Evolutionary conservation across 2,329 filamentous ascomycete species (phyloP).

Genomic region (Beauveria asiatica): DNA sequence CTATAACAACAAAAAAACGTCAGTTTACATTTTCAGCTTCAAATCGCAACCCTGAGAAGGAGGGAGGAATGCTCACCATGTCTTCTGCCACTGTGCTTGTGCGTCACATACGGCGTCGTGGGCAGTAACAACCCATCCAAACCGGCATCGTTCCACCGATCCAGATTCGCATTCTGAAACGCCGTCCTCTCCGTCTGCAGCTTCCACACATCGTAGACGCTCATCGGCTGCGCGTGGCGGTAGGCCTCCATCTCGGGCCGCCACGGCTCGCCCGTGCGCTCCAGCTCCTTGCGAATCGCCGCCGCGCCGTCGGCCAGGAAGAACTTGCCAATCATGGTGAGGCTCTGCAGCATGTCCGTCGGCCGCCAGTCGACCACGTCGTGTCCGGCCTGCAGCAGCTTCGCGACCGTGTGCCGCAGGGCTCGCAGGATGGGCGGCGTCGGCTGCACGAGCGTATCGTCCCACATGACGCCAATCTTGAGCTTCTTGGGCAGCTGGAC

Average conservation of each 20-base stretch:
- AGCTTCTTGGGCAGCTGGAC: constrained; percentile 30
- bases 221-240: constrained; percentile 27
- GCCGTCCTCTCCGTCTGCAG: constrained; percentile 36
- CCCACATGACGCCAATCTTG: constrained; percentile 53
- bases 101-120: constrained; percentile 36
- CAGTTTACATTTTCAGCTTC: constrained; percentile 9
- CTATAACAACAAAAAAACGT: constrained; percentile 19
- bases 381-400: constrained; percentile 37
- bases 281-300: constrained; percentile 30
- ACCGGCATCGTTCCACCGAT: constrained; percentile 36
- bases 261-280: constrained; percentile 34
- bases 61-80: constrained; percentile 8
- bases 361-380: constrained; percentile 45
- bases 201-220: constrained; percentile 38
- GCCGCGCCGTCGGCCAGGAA: constrained; percentile 39
- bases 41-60: constrained; percentile 17
- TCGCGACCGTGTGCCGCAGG: constrained; percentile 35
- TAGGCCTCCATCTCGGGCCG: constrained; percentile 29
- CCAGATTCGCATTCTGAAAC: constrained; percentile 38
- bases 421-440: constrained; percentile 57
- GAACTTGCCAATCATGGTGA: constrained; percentile 32
- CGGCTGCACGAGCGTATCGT: constrained; percentile 56
- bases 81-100: constrained; percentile 28
- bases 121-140: constrained; percentile 58
- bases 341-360: constrained; percentile 31